Base-by-base conservation (phyloP, 2,329 filamentous ascomycete genomes). In the Alternaria atra region DNA sequence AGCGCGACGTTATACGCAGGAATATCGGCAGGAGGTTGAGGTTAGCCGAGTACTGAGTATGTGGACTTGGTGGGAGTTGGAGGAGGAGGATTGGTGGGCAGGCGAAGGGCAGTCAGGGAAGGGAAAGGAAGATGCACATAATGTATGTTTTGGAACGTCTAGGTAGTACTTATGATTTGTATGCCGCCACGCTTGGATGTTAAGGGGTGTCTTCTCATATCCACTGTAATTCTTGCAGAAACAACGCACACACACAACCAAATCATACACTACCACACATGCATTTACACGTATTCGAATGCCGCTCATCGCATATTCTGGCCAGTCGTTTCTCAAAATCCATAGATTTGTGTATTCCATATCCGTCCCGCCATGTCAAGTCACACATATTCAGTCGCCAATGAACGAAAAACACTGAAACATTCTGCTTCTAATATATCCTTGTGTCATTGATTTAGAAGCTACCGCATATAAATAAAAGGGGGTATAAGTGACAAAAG, bases 1-100 rank as follows among this genome's bases (percentile, higher is more conserved):
- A 90, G 70, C 83, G 87, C 58, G 88, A 88, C 10, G 85, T 85
- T 5, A 85, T 86, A 43, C 83, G 90, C 63, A 83, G 90, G 67
- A 89, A 92, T 63, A 86, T 94, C 7, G 91, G 91, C 34, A 90
- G 92, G 84, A 91, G 91, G 79, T 73, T 94, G 75, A 83, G 89
- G 65, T 74, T 93, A 74, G 86, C 85, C 54, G 90, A 93, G 67
- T 92, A 91, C 68, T 92, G 66, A 65, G 46, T 44, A 13, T 44
- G 42, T 15, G 9, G 30, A 29, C 12, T 6, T 46, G 3, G 13
- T 29, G 6, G 42, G 15, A 6, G 12, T 42, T 2, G 40, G 9
- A 34, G 20, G 13, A 13, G 40, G 20, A 23, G 2, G 40, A 4
- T 13, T n/a, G 4, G 2, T 25, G 39, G 39, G 8, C 4, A 5